Evolutionary conservation across 225 moss, liverwort and hornwort species (phyloP).

Genomic region (Takakia lepidozioides): DNA sequence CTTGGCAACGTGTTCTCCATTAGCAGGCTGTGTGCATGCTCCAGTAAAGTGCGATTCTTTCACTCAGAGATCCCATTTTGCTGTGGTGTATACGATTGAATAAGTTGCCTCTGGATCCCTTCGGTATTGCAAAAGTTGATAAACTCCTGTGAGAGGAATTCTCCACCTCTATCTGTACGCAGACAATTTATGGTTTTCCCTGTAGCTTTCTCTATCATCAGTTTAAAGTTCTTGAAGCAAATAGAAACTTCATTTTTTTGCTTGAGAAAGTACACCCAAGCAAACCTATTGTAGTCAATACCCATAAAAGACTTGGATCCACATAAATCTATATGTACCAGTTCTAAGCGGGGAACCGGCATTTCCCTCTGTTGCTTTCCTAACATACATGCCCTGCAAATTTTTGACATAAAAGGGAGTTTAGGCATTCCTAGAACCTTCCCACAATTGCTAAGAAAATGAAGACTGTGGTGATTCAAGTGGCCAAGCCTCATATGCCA

Average conservation of each 20-base stretch:
- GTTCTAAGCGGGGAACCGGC: no score
- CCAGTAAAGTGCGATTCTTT: neutral
- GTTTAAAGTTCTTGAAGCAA: neutral
- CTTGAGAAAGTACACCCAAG: conserved; percentile 4
- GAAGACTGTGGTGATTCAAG: neutral
- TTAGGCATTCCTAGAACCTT: neutral
- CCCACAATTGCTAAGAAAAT: neutral
- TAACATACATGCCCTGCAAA: no score
- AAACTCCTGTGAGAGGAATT: neutral
- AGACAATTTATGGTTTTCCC: no score
- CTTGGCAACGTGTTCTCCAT: neutral
- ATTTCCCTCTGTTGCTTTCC: no score
- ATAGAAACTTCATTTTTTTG: neutral
- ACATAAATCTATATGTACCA: neutral
- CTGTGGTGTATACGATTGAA: conserved; percentile 3
- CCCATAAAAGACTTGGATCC: neutral
- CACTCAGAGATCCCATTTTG: neutral
- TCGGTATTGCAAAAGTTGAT: neutral
- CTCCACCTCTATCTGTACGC: neutral
- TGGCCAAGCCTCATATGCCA: neutral
- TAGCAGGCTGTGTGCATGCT: neutral
- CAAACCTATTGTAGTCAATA: neutral
- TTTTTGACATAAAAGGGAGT: neutral
- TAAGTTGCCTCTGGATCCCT: conserved; percentile 1
- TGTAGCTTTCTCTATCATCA: neutral